Conservation (phyloP, 768 basidiomycete genomes). For the Heimioporus sp. region DNA sequence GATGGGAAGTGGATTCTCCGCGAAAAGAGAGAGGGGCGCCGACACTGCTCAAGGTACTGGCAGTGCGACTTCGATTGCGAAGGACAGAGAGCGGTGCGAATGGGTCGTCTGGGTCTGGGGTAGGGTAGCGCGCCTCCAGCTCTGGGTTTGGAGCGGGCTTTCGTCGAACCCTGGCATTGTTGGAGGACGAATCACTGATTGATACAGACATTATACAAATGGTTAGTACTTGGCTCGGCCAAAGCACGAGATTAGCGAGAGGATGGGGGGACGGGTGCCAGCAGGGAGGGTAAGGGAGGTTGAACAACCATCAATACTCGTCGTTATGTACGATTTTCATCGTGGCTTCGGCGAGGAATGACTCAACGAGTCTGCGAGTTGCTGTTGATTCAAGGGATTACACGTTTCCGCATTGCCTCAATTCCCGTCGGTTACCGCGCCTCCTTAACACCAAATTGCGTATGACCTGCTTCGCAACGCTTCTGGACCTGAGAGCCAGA, state of each 20-base stretch:
- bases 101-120: constrained; percentile 66
- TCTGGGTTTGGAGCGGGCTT: constrained; percentile 58
- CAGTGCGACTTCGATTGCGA: constrained; percentile 58
- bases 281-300: constrained; percentile 12
- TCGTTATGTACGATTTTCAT: constrained; percentile 33
- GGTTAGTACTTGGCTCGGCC: constrained; percentile 12
- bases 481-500: constrained; percentile 18
- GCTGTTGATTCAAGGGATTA: constrained; percentile 4
- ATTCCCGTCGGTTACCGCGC: constrained; percentile 31
- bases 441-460: constrained; percentile 24
- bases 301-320: constrained; percentile 7
- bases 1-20: constrained; percentile 29
- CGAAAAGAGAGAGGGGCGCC: constrained; percentile 29
- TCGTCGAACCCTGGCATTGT: constrained; percentile 36
- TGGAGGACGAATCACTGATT: constrained; percentile 22
- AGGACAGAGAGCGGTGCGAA: constrained; percentile 68
- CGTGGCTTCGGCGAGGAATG: constrained; percentile 35
- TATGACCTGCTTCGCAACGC: constrained; percentile 12
- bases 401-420: constrained; percentile 32
- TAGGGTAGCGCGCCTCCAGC: constrained; percentile 55
- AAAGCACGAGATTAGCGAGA: constrained; percentile 12
- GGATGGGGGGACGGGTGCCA: constrained; percentile 12
- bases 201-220: constrained; percentile 32
- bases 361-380: constrained; percentile 12
- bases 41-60: constrained; percentile 35